Evolutionary conservation across 2,329 filamentous ascomycete genomes (phyloP).

Genomic region (Botrytis paeoniae): DNA sequence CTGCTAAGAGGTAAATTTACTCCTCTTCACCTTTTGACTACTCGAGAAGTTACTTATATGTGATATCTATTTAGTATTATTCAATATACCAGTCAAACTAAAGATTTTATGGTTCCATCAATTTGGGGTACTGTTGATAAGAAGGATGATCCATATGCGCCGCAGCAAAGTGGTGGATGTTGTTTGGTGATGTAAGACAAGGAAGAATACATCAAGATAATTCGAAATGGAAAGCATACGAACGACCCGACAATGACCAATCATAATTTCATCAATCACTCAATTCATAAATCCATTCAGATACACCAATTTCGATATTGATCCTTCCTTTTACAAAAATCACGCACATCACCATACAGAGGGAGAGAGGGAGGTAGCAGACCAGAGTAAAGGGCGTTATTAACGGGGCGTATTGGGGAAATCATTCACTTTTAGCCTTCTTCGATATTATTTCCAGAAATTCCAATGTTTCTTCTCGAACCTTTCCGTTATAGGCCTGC

Average conservation of each 20-base stretch:
- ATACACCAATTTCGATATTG: slow-evolving; percentile 14
- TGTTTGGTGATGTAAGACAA: slow-evolving; percentile 81
- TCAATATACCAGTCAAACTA: slow-evolving; percentile 94
- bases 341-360: slow-evolving; percentile 13
- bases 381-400: slow-evolving; percentile 16
- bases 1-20: slow-evolving; percentile 70
- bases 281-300: slow-evolving; percentile 14
- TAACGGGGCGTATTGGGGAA: slow-evolving; percentile 11
- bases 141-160: slow-evolving; percentile 96
- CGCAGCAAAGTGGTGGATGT: slow-evolving; percentile 85
- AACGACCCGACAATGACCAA: slow-evolving; percentile 21
- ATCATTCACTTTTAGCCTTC: slow-evolving; percentile 12
- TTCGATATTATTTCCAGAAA: slow-evolving; percentile 8
- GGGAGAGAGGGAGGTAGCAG: neutral
- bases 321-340: neutral
- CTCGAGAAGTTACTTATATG: neutral
- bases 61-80: slow-evolving; percentile 66
- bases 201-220: slow-evolving; percentile 17
- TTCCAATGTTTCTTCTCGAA: neutral
- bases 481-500: neutral
- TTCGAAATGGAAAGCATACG: slow-evolving; percentile 21
- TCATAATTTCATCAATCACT: slow-evolving; percentile 18
- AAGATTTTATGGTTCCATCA: slow-evolving; percentile 96
- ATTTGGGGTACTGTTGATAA: slow-evolving; percentile 94
- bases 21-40: neutral